Evolutionary conservation across 305 asterid genomes (phyloP), one percentile per base, ranked within the genome.

Genomic region (Salvia sclarea): DNA sequence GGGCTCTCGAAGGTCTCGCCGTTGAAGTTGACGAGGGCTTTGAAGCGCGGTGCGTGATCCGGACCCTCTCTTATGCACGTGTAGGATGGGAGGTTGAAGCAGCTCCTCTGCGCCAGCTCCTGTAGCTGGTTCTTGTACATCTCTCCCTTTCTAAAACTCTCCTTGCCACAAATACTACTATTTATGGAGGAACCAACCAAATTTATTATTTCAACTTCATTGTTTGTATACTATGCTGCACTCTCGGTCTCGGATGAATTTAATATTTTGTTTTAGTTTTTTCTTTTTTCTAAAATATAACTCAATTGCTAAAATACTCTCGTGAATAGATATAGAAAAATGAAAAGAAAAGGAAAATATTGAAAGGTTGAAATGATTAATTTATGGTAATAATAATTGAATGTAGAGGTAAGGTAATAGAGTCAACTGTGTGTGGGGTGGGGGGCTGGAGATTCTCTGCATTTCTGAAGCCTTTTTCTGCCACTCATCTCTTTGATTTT

Each of bases 51-150:
- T 68, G 78, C 81, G 78, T 77, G 81, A 65, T 77, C 81, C 0
- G 81, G 80, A 61, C 80, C 80, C 20, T 76, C 80, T 70, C 80
- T 21, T 35, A 66, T 17, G 74, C 80, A 76, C 9, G 80, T 76
- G 64, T 76, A 76, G 0, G 77, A 76, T 3, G 77, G 81, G 8
- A 78, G 81, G 64, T 47, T 71, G 78, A 76, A 76, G 81, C 81
- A 76, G 75, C 81, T 76, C 80, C 77, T 71, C 77, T 76, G 80
- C 67, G 80, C 80, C 71, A 76, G 71, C 77, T 76, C 80, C 60
- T 76, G 81, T 3, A 76, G 72, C 69, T 76, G 81, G 77, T 76
- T 76, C 64, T 76, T 76, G 53, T 72, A 76, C 81, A 72, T 76
- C 67, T 70, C 80, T 58, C 69, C 57, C 49, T 30, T 37, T 6